Evolutionary conservation across 176 grass and related monocot species (phyloP).

Genomic region (Oryza brachyantha): DNA sequence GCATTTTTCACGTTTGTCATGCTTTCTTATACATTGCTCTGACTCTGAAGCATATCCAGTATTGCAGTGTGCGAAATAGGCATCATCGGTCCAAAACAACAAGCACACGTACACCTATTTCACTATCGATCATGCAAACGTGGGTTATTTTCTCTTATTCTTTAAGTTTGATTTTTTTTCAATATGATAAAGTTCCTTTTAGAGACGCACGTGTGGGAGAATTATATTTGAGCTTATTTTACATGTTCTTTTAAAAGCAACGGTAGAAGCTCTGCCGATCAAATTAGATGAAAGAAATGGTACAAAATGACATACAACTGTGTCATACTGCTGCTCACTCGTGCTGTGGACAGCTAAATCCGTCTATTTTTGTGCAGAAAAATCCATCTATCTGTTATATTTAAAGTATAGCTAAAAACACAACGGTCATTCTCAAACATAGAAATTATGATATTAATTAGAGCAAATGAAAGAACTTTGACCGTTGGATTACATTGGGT

Average conservation of each 20-base stretch:
- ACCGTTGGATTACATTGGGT: too few relatives aligned
- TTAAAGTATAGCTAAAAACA: too few relatives aligned
- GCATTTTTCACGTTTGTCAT: background rate
- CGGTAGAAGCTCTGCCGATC: too few relatives aligned
- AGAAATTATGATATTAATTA: too few relatives aligned
- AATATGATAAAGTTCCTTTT: background rate
- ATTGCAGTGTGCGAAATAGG: background rate
- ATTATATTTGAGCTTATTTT: background rate
- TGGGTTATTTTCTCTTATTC: background rate
- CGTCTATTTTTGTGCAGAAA: background rate
- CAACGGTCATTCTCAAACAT: too few relatives aligned
- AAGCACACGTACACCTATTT: background rate
- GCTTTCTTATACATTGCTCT: background rate
- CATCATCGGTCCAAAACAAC: background rate
- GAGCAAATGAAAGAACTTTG: too few relatives aligned
- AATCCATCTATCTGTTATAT: too few relatives aligned
- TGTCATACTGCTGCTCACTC: background rate
- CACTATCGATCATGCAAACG: background rate
- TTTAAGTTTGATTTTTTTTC: background rate
- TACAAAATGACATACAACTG: background rate
- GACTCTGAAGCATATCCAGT: background rate
- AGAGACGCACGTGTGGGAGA: conserved; percentile 1
- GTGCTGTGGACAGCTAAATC: background rate
- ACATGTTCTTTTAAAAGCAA: background rate
- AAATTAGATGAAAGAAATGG: too few relatives aligned